Evolutionary conservation across 2,329 filamentous ascomycete species (phyloP).

Genomic region (Coniella vitis): DNA sequence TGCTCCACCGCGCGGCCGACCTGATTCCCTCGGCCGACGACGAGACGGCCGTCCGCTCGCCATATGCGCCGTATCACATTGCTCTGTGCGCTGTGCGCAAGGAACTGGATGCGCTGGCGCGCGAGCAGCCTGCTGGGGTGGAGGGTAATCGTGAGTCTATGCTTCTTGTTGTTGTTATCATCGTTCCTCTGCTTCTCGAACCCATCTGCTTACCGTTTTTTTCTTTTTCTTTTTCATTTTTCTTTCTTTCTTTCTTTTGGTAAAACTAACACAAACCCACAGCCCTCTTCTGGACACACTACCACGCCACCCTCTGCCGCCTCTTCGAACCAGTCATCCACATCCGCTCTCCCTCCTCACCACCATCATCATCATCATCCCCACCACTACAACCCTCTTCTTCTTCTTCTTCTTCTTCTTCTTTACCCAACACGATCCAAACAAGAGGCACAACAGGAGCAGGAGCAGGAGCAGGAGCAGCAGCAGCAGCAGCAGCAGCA

Average conservation of each 20-base stretch:
- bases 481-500: too few relatives aligned
- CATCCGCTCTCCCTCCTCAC: conserved; percentile 19
- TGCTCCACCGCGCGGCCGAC: conserved; percentile 25
- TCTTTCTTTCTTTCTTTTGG: too few relatives aligned
- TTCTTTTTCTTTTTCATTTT: too few relatives aligned
- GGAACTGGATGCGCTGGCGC: conserved; percentile 25
- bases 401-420: too few relatives aligned
- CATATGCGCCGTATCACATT: conserved; percentile 26
- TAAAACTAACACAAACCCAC: neutral
- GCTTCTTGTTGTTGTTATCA: too few relatives aligned
- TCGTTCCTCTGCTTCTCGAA: too few relatives aligned
- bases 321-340: conserved; percentile 32
- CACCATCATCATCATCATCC: neutral
- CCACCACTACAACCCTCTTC: conserved; percentile 9
- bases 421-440: too few relatives aligned
- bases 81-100: conserved; percentile 26
- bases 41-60: conserved; percentile 4
- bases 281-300: conserved; percentile 30
- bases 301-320: conserved; percentile 26
- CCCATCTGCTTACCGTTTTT: too few relatives aligned
- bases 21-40: conserved; percentile 21
- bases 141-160: conserved; percentile 19
- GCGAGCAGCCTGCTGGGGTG: conserved; percentile 16
- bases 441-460: too few relatives aligned
- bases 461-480: too few relatives aligned